Percentiles rank a stretch among this genome's conserved stretches.
phyloP scores from a whole-genome alignment of 768 basidiomycete species.

The Leccinum subgranulosum region DNA sequence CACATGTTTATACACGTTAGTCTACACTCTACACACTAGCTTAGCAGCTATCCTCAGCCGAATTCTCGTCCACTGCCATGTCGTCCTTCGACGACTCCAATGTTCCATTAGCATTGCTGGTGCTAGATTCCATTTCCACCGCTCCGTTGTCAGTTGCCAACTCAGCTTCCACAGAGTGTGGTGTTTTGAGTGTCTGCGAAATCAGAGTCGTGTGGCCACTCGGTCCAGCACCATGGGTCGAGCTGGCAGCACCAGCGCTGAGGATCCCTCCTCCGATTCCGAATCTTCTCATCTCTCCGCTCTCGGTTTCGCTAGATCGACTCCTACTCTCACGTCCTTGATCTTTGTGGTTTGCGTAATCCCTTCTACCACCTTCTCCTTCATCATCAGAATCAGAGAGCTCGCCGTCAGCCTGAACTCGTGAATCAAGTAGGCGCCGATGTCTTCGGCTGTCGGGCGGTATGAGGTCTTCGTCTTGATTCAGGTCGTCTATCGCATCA shows the following conservation, averaged over 20 bases:
- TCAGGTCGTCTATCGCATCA: slow-evolving; percentile 74
- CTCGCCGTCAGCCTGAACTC: slow-evolving; percentile 81
- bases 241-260: slow-evolving; percentile 51
- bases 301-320: slow-evolving; percentile 42
- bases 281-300: slow-evolving; percentile 49
- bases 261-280: slow-evolving; percentile 71
- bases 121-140: slow-evolving; percentile 10
- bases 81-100: slow-evolving; percentile 22
- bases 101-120: slow-evolving; percentile 15
- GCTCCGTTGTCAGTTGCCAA: slow-evolving; percentile 20
- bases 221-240: slow-evolving; percentile 72
- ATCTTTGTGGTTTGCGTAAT: slow-evolving; percentile 59
- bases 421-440: slow-evolving; percentile 72
- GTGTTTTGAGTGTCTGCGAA: slow-evolving; percentile 26
- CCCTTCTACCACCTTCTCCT: slow-evolving; percentile 80
- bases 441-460: slow-evolving; percentile 75
- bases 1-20: slow-evolving; percentile 9
- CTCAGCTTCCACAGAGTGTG: slow-evolving; percentile 35
- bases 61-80: slow-evolving; percentile 24
- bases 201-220: slow-evolving; percentile 58
- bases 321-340: slow-evolving; percentile 43
- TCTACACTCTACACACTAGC: not conserved
- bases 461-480: slow-evolving; percentile 80
- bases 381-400: slow-evolving; percentile 98
- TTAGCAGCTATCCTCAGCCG: slow-evolving; percentile 6